phyloP scores from a whole-genome alignment of 768 basidiomycete species.

The Macrolepiota dolichaula region DNA sequence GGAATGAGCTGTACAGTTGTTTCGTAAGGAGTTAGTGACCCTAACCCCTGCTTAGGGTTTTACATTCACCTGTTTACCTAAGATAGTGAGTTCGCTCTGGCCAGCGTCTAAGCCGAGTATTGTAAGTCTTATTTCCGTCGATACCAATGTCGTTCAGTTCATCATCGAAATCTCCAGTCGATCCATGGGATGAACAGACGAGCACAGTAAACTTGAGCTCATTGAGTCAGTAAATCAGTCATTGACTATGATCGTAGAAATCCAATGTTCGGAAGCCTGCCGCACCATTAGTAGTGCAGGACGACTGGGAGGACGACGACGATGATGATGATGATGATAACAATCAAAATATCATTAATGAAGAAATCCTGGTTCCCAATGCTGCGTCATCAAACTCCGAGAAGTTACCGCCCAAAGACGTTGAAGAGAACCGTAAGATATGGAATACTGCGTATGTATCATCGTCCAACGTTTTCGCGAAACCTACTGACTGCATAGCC shows the following conservation, averaged over 20 bases:
- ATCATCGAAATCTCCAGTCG: background rate
- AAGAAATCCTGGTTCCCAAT: background rate
- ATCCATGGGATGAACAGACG: slow-evolving; percentile 6
- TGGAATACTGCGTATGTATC: slow-evolving; percentile 71
- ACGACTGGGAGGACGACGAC: slow-evolving; percentile 61
- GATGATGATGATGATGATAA: slow-evolving; percentile 45
- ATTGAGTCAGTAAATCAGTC: background rate
- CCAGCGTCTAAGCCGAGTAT: background rate
- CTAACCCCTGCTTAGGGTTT: background rate
- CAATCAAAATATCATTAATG: slow-evolving; percentile 26
- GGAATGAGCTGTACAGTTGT: slow-evolving; percentile 10
- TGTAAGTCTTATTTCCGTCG: background rate
- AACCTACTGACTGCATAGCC: slow-evolving; percentile 8
- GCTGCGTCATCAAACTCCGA: background rate
- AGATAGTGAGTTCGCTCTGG: background rate
- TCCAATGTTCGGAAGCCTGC: slow-evolving; percentile 11
- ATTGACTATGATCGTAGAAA: background rate
- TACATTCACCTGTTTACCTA: background rate
- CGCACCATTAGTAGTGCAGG: slow-evolving; percentile 22
- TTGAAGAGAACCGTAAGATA: slow-evolving; percentile 45
- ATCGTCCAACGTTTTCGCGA: background rate
- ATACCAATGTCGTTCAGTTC: slow-evolving; percentile 8
- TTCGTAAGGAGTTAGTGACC: background rate
- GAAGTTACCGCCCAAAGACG: slow-evolving; percentile 14
- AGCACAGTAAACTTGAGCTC: slow-evolving; percentile 4